Percentiles rank a stretch among this genome's conserved stretches.
phyloP scores from a whole-genome alignment of 169 alveolate genomes.

The Eimeria brunetti region DNA sequence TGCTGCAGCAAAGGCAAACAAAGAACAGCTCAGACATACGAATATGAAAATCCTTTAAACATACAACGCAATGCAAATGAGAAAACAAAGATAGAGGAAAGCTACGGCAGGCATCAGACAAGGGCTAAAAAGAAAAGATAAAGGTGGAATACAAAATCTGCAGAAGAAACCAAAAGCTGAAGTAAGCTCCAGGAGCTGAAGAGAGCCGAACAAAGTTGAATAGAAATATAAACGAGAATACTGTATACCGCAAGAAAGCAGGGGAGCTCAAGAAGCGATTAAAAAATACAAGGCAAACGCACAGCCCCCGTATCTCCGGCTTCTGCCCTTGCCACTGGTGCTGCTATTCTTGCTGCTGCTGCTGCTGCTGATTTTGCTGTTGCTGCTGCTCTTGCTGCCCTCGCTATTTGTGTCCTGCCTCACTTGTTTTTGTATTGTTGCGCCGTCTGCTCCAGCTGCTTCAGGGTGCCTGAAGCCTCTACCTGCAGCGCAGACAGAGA shows the following conservation, averaged over 20 bases:
- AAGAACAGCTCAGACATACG: neutral
- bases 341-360: neutral
- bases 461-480: slow-evolving; percentile 46
- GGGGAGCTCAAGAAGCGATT: neutral
- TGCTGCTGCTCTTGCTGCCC: too few relatives aligned
- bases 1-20: slow-evolving; percentile 35
- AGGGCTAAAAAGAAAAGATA: neutral
- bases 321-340: neutral
- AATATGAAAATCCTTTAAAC: neutral
- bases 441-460: slow-evolving; percentile 59
- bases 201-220: neutral
- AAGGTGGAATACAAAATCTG: neutral
- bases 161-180: neutral
- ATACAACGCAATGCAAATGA: neutral
- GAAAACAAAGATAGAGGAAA: neutral
- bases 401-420: neutral
- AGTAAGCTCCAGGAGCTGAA: neutral
- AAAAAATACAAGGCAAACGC: neutral
- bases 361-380: neutral
- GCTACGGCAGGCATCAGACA: neutral
- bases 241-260: neutral
- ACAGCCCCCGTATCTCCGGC: neutral
- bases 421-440: slow-evolving; percentile 49
- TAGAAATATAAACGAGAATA: neutral
- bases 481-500: slow-evolving; percentile 15